Conservation (phyloP, 805 yeast genomes). For the Millerozyma miso region DNA sequence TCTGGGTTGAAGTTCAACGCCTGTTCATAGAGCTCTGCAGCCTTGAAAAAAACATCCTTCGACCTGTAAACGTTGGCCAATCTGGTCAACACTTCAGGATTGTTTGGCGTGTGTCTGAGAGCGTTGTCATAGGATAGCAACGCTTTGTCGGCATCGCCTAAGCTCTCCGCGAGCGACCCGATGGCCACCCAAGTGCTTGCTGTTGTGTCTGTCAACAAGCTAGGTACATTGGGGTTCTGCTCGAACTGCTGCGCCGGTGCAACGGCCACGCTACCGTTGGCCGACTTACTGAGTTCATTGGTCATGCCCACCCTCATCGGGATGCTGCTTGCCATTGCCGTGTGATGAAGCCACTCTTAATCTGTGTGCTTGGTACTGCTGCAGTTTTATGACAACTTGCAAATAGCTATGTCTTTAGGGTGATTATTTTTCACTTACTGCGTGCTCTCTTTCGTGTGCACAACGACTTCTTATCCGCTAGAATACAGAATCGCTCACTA, state of each 20-base stretch:
- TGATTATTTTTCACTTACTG: not conserved
- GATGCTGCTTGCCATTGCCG: conserved; percentile 14
- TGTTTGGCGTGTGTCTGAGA: conserved; percentile 78
- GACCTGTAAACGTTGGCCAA: conserved; percentile 86
- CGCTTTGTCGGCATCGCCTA: conserved; percentile 88
- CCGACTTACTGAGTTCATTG: conserved; percentile 10
- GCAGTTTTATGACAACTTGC: not conserved
- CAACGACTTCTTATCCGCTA: not conserved
- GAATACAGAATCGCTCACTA: too few relatives aligned
- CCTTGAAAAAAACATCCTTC: conserved; percentile 86
- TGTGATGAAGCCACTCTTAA: not conserved
- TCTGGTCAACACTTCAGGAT: conserved; percentile 78
- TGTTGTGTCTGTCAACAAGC: conserved; percentile 46
- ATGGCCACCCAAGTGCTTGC: conserved; percentile 86
- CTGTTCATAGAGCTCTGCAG: conserved; percentile 89
- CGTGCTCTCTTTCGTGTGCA: not conserved
- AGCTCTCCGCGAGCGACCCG: conserved; percentile 82
- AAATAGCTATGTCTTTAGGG: not conserved
- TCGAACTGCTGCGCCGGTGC: conserved; percentile 9
- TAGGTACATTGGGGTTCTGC: conserved; percentile 11
- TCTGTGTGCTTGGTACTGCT: not conserved
- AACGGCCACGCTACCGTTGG: conserved; percentile 10
- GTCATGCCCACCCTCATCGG: conserved; percentile 18
- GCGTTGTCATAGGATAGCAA: conserved; percentile 85
- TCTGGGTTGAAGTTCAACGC: conserved; percentile 79